phyloP scores from a whole-genome alignment of 192 early-diverging fungal genomes.

The Irineochytrium annulatum region DNA sequence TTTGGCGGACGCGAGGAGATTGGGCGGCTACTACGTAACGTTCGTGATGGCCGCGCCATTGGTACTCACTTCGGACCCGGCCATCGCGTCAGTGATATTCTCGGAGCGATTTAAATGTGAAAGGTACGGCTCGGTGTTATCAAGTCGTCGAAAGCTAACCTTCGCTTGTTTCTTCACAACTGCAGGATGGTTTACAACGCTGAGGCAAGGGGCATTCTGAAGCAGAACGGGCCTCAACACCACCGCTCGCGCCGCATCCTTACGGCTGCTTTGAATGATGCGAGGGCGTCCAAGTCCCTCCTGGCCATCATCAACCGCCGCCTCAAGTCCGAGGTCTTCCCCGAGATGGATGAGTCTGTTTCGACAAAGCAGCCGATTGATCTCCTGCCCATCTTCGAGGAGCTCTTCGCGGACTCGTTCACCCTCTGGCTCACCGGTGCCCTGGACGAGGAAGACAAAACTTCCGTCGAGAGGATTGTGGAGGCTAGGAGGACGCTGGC shows the following conservation, averaged over 20 bases:
- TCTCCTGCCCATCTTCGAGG: slow-evolving; percentile 16
- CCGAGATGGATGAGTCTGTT: slow-evolving; percentile 13
- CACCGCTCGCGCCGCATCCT: background rate
- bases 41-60: slow-evolving; percentile 10
- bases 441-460: slow-evolving; percentile 3
- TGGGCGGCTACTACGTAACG: slow-evolving; percentile 16
- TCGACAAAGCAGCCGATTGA: slow-evolving; percentile 6
- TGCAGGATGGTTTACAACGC: slow-evolving; percentile 10
- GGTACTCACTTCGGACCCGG: slow-evolving; percentile 4
- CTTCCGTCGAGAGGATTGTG: slow-evolving; percentile 1
- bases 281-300: background rate
- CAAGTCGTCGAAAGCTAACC: too few species aligned
- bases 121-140: background rate
- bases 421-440: slow-evolving; percentile 11
- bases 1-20: background rate
- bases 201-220: slow-evolving; percentile 3
- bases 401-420: slow-evolving; percentile 11
- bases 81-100: slow-evolving; percentile 9
- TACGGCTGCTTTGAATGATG: background rate
- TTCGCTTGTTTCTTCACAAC: background rate
- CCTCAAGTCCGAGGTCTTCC: slow-evolving; percentile 14
- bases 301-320: background rate
- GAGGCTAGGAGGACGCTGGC: slow-evolving; percentile 13
- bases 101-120: slow-evolving; percentile 11
- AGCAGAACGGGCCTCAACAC: background rate